Conservation (phyloP, 176 grass and related monocot species). For the Olyra latifolia region DNA sequence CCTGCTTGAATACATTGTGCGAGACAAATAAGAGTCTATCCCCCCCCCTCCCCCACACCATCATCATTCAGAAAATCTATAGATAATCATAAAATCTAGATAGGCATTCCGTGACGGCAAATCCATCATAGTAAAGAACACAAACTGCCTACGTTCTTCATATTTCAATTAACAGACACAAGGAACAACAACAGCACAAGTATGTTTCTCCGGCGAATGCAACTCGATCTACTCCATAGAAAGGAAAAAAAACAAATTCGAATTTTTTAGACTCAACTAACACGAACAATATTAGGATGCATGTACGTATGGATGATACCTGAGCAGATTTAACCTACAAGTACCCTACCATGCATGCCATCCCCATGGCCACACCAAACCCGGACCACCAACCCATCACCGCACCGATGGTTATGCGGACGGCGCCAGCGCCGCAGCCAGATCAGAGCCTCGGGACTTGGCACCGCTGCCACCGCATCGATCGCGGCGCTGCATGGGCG, state of each 20-base stretch:
- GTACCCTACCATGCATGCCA: conserved; percentile 26
- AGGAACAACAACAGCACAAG: neutral
- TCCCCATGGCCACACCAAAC: neutral
- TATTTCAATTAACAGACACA: neutral
- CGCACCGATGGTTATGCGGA: conserved; percentile 10
- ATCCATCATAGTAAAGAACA: neutral
- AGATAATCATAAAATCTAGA: too few species aligned
- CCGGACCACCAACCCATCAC: conserved; percentile 16
- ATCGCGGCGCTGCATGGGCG: conserved; percentile 7
- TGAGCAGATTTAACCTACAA: conserved; percentile 26
- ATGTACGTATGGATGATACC: neutral
- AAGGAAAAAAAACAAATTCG: neutral
- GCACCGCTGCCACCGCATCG: neutral
- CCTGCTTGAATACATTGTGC: too few species aligned
- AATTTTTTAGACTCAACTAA: neutral
- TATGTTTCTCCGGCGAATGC: neutral
- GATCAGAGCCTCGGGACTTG: conserved; percentile 11
- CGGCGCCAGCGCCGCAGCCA: conserved; percentile 27
- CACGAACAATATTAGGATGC: neutral
- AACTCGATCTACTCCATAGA: neutral
- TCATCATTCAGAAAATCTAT: neutral
- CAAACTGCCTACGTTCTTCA: neutral
- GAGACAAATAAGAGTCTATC: too few species aligned
- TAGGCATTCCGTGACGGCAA: neutral
- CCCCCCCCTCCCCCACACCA: too few species aligned